Conservation (phyloP, 1,284 basidiomycete genomes). For the Apiotrichum brassicae region DNA sequence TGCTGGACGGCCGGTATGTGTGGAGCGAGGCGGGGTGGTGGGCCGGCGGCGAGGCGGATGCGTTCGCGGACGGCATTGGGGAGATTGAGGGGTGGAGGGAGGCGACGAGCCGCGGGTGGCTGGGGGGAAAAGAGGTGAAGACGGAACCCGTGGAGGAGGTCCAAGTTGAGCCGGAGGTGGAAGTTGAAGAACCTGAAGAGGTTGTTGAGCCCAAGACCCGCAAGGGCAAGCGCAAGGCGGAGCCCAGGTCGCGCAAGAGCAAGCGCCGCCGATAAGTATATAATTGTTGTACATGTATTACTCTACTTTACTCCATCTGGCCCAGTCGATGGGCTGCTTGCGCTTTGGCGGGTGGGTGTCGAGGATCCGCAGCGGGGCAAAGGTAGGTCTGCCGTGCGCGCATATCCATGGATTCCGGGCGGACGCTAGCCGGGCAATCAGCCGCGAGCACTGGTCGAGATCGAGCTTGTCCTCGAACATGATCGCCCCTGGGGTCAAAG, state of each 20-base stretch:
- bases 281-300: background rate
- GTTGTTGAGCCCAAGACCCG: background rate
- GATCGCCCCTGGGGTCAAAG: constrained; percentile 62
- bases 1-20: constrained; percentile 29
- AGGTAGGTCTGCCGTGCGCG: constrained; percentile 65
- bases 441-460: constrained; percentile 59
- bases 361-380: constrained; percentile 43
- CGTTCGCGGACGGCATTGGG: constrained; percentile 29
- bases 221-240: background rate
- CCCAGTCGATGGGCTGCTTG: constrained; percentile 24
- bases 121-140: constrained; percentile 20
- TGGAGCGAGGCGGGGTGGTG: constrained; percentile 33
- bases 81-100: constrained; percentile 34
- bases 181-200: constrained; percentile 1
- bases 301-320: constrained; percentile 2
- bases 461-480: constrained; percentile 89
- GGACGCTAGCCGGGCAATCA: constrained; percentile 61
- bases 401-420: constrained; percentile 86
- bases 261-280: background rate
- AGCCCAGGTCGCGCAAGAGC: background rate
- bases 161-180: constrained; percentile 7
- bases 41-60: constrained; percentile 37
- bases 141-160: constrained; percentile 8
- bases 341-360: background rate
- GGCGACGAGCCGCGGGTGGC: constrained; percentile 31